These are phyloP conservation scores for Urostyla sp. DNA, from an alignment of 73 alveolate species.

Conservation along the genomic window DNA sequence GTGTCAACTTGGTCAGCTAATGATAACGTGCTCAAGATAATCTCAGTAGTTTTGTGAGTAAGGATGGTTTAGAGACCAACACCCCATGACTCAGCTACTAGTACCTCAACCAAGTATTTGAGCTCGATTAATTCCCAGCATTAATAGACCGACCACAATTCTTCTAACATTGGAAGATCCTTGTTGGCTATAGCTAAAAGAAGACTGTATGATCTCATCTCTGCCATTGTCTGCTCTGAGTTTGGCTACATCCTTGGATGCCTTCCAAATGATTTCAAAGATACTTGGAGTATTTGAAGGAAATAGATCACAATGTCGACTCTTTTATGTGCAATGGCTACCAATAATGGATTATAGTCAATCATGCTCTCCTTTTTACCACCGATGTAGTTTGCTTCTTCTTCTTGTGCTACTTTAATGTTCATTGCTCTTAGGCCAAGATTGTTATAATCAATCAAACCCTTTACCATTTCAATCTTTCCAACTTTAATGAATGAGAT, in stretches of 20 bases:
- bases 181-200: conserved; percentile 22
- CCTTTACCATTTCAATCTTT: conserved; percentile 34
- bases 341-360: conserved; percentile 38
- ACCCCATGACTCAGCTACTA: conserved; percentile 12
- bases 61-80: not conserved
- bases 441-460: not conserved
- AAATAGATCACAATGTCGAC: conserved; percentile 15
- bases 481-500: conserved; percentile 32
- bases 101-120: not conserved
- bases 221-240: conserved; percentile 7
- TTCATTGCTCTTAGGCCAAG: conserved; percentile 4
- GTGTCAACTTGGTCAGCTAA: not conserved
- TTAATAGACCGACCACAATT: conserved; percentile 1
- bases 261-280: conserved; percentile 4
- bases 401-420: conserved; percentile 14
- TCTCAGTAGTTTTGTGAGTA: conserved; percentile 5
- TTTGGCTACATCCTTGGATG: conserved; percentile 15
- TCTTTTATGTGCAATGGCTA: conserved; percentile 37
- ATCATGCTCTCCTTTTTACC: conserved; percentile 17
- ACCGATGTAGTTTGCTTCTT: not conserved
- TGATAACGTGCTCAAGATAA: not conserved
- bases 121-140: conserved; percentile 10
- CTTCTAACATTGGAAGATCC: not conserved
- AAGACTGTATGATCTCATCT: not conserved
- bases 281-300: not conserved